Evolutionary conservation across 116 monocot species (phyloP).

Genomic region (Phalaenopsis hybrid): DNA sequence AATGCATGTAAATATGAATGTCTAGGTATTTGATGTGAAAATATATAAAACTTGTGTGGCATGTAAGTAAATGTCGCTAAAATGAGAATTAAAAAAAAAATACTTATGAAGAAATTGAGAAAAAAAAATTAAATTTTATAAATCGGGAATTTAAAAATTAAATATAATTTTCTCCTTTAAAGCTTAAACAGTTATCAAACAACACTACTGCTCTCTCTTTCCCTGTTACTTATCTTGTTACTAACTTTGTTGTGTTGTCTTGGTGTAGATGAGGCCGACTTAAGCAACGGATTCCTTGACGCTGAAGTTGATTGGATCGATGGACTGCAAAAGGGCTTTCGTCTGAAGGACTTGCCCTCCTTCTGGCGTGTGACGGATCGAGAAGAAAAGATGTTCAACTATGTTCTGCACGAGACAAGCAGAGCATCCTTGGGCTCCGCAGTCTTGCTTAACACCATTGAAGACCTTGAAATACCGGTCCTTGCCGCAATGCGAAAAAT

Average conservation of each 20-base stretch:
- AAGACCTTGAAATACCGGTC: background rate
- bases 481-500: background rate
- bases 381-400: background rate
- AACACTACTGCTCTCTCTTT: background rate
- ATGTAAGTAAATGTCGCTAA: too few relatives aligned
- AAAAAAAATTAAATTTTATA: too few relatives aligned
- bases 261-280: background rate
- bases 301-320: slow-evolving; percentile 2
- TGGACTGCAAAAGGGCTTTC: background rate
- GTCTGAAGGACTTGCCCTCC: slow-evolving; percentile 1
- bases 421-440: background rate
- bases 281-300: slow-evolving; percentile 8
- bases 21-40: too few relatives aligned
- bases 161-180: background rate
- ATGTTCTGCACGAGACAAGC: background rate
- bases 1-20: too few relatives aligned
- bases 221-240: background rate
- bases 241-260: background rate
- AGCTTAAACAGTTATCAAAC: background rate
- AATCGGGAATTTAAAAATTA: too few relatives aligned
- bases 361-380: slow-evolving; percentile 2
- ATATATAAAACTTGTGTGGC: too few relatives aligned
- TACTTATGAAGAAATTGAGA: too few relatives aligned
- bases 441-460: slow-evolving; percentile 12
- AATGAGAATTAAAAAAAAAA: too few relatives aligned